Conservation (phyloP, 805 yeast species). For the Candida yuanshanica region DNA sequence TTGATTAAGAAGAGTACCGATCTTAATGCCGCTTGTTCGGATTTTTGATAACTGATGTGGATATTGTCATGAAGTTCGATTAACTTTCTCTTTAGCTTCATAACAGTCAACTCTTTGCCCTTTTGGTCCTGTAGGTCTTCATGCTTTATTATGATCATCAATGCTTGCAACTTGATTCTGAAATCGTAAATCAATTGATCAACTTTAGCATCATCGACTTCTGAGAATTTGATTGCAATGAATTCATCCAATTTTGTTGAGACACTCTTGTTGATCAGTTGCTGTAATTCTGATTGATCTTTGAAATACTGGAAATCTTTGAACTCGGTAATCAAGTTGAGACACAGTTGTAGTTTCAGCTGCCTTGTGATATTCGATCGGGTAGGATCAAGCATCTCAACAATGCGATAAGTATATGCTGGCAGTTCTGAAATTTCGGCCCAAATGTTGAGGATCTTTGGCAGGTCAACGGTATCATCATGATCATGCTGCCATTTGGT, state of each 20-base stretch:
- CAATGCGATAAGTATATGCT: slow-evolving; percentile 4
- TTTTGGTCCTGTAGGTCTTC: background rate
- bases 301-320: background rate
- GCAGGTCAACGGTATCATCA: background rate
- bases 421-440: background rate
- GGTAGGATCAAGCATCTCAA: slow-evolving; percentile 5
- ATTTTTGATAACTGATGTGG: slow-evolving; percentile 4
- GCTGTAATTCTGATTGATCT: background rate
- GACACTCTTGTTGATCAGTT: background rate
- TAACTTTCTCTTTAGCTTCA: background rate
- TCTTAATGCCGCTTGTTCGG: slow-evolving; percentile 7
- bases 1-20: slow-evolving; percentile 4
- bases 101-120: background rate
- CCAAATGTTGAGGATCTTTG: slow-evolving; percentile 5
- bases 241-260: background rate
- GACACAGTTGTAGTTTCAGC: slow-evolving; percentile 1
- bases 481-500: slow-evolving; percentile 7
- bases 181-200: slow-evolving; percentile 1
- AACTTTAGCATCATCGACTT: background rate
- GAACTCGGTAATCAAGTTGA: background rate
- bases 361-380: background rate
- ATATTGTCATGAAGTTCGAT: slow-evolving; percentile 5
- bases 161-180: slow-evolving; percentile 1
- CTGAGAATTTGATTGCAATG: background rate
- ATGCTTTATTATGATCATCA: background rate